Base-by-base conservation (phyloP, 192 early-diverging fungal species). In the Cetraspora pellucida region DNA sequence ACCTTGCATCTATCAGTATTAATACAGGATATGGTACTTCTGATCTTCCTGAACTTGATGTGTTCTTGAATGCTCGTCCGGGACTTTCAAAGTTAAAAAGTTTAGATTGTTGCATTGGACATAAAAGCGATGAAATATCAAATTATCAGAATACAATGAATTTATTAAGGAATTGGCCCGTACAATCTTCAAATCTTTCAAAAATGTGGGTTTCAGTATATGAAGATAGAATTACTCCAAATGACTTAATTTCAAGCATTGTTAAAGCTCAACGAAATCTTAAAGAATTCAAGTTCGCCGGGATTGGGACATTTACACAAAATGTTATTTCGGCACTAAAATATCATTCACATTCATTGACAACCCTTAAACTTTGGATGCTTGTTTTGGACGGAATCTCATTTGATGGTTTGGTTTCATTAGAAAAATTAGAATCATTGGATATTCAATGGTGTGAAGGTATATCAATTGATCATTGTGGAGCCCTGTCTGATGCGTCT, bases 401-500 rank as follows among this genome's bases (percentile, higher is more conserved):
- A 11, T 54, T 54, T 54, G 50, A 54, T 4, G 50, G 50, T 19
- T 54, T 54, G 19, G 19, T 14, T 54, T 54, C 50, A 54, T 54
- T 54, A 54, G 19, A 54, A 54, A 54, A 14, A 54, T 54, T 54
- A 54, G 50, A 54, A 54, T 54, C 50, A 11, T n/a, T 54, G 5
- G 50, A 54, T 54, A 54, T 54, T 16, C 50, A 54, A 54, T 54
- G 50, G 50, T 54, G 50, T 54, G 50, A 54, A 54, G 50, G 50
- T 4, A 54, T 54, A 54, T 19, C 50, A 54, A 54, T 54, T 54
- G 19, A 54, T 4, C 50, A 54, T 19, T 54, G 50, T 13, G 4
- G 4, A 11, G 13, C 19, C 16, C 16, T 54, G 16, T 54, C 50
- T 16, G 11, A 54, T 19, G 50, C 50, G 0, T 19, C 13, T 19